These are phyloP conservation scores for Beauveria brongniartii DNA, from an alignment of 2,329 filamentous ascomycete genomes.

Conservation along the genomic window DNA sequence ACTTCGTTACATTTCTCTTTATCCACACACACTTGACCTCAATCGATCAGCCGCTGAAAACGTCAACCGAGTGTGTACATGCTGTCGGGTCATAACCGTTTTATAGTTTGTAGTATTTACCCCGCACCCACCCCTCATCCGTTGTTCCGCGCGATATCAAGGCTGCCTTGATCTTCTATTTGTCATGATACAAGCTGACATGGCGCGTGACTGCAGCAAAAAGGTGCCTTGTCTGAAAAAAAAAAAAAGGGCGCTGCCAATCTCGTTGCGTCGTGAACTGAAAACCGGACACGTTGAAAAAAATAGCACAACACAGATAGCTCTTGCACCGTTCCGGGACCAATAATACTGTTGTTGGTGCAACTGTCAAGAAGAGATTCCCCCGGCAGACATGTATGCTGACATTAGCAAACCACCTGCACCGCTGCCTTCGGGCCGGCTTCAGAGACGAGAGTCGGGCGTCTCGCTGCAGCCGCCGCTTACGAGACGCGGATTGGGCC, in stretches of 20 bases:
- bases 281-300: neutral
- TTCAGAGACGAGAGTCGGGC: neutral
- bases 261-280: too few relatives aligned
- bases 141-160: neutral
- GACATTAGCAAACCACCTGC: neutral
- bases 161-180: neutral
- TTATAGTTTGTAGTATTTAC: neutral
- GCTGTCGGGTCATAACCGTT: neutral
- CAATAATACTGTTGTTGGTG: neutral
- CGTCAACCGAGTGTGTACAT: neutral
- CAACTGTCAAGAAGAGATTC: neutral
- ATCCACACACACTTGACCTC: neutral
- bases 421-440: neutral
- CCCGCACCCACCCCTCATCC: neutral
- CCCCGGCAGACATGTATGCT: neutral
- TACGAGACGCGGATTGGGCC: constrained; percentile 24
- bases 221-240: neutral
- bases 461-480: constrained; percentile 20
- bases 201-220: too few relatives aligned
- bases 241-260: neutral
- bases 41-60: neutral
- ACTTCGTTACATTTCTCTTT: neutral
- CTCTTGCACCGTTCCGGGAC: neutral
- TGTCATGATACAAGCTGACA: neutral
- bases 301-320: neutral